Evolutionary conservation across 768 basidiomycete genomes (phyloP).

Genomic region (Lepiota venenata): DNA sequence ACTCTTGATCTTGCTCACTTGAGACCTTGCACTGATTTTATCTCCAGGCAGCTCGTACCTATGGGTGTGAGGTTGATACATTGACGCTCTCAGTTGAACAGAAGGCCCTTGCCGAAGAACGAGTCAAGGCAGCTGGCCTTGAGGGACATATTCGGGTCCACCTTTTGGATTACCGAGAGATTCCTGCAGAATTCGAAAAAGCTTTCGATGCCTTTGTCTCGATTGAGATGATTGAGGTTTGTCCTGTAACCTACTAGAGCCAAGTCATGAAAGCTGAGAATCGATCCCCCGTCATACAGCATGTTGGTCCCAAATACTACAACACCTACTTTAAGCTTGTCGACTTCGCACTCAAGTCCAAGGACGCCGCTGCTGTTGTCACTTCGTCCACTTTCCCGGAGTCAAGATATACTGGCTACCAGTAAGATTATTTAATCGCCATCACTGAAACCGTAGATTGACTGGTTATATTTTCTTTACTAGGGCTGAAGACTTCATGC

Average conservation of each 20-base stretch:
- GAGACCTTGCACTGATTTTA: constrained; percentile 5
- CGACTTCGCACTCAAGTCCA: constrained; percentile 71
- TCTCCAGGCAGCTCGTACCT: constrained; percentile 58
- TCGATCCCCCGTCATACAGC: constrained; percentile 25
- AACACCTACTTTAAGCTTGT: constrained; percentile 72
- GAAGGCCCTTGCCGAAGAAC: constrained; percentile 82
- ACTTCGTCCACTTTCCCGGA: constrained; percentile 71
- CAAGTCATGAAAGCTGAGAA: constrained; percentile 26
- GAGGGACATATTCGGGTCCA: constrained; percentile 76
- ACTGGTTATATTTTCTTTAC: constrained; percentile 5
- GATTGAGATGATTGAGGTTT: constrained; percentile 79
- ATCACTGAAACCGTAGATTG: constrained; percentile 3
- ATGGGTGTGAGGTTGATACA: constrained; percentile 85
- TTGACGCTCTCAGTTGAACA: constrained; percentile 87
- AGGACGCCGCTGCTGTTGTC: constrained; percentile 64
- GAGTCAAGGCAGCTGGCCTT: constrained; percentile 70
- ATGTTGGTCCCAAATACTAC: constrained; percentile 56
- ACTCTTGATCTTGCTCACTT: constrained; percentile 6
- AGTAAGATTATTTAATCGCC: constrained; percentile 36
- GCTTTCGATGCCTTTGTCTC: constrained; percentile 77
- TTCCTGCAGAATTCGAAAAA: constrained; percentile 77
- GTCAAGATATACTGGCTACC: constrained; percentile 63
- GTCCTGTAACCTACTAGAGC: constrained; percentile 31
- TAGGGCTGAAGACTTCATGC: constrained; percentile 81
- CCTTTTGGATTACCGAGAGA: constrained; percentile 87